Evolutionary conservation across 2,329 filamentous ascomycete genomes (phyloP).

Genomic region (Ophiostoma pallidulum): DNA sequence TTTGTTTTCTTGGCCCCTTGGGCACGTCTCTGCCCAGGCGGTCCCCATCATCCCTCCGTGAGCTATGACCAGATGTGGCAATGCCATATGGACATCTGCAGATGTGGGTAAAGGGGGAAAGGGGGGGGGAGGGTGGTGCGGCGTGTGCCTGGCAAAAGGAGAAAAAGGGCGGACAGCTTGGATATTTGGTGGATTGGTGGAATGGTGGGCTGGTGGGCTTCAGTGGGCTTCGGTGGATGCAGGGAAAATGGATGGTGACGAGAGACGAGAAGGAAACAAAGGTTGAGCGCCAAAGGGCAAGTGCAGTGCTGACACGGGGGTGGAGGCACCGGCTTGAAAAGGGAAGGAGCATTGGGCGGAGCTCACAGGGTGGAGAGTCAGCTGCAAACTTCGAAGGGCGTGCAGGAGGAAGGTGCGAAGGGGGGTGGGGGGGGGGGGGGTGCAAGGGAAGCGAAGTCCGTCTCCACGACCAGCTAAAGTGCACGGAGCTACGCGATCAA

Average conservation of each 20-base stretch:
- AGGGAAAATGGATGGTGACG: background rate
- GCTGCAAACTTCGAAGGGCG: background rate
- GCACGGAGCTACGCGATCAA: no score
- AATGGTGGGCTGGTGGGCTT: no score
- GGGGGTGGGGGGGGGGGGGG: no score
- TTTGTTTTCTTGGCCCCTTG: background rate
- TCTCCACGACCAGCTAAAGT: no score
- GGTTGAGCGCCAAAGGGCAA: slow-evolving; percentile 1
- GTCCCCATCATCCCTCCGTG: background rate
- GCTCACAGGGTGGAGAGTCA: background rate
- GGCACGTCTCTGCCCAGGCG: background rate
- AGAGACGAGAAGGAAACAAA: no score
- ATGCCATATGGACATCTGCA: slow-evolving; percentile 3
- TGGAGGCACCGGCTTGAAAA: background rate
- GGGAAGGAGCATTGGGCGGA: background rate
- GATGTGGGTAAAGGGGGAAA: slow-evolving; percentile 6
- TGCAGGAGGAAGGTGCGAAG: background rate
- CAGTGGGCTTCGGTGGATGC: no score
- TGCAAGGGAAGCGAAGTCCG: no score
- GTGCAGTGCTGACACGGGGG: slow-evolving; percentile 1
- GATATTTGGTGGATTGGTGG: background rate
- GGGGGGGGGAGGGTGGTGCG: slow-evolving; percentile 2
- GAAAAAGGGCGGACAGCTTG: background rate
- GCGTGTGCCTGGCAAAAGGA: slow-evolving; percentile 2
- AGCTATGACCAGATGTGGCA: slow-evolving; percentile 14